Conservation (phyloP, 2,329 filamentous ascomycete genomes). For the Nothopassalora personata region DNA sequence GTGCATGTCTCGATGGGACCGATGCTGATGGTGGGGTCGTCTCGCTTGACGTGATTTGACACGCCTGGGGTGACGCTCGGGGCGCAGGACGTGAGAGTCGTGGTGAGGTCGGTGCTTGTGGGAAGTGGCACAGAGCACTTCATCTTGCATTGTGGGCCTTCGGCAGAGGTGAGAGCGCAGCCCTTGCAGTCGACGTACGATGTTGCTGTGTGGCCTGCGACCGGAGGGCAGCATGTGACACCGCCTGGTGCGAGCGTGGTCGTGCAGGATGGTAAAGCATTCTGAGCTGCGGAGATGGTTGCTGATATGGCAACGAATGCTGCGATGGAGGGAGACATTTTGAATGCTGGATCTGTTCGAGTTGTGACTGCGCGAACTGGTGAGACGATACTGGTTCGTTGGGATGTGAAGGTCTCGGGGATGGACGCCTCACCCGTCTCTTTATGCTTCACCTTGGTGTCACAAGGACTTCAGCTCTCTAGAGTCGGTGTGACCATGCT, state of each 20-base stretch:
- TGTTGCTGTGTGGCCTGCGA: neutral
- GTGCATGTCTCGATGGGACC: neutral
- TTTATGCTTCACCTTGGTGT: no score
- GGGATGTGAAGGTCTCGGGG: no score
- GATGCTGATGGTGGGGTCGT: neutral
- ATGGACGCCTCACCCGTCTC: no score
- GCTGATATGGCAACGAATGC: neutral
- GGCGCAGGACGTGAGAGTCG: constrained; percentile 2
- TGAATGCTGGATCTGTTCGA: no score
- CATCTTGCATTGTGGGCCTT: neutral
- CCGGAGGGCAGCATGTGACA: constrained; percentile 4
- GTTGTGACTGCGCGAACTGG: no score
- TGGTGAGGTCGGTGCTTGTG: neutral
- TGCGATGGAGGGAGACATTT: neutral
- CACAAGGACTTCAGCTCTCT: no score
- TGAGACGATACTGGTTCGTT: no score
- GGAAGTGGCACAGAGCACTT: neutral
- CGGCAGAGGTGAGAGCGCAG: constrained; percentile 1
- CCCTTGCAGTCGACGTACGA: constrained; percentile 7
- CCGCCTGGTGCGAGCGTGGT: neutral
- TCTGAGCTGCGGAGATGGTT: neutral
- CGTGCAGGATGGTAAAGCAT: neutral
- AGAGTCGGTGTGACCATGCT: no score
- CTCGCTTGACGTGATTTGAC: neutral
- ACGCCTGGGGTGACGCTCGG: neutral